Conservation (phyloP, 2,329 filamentous ascomycete genomes). For the Trichoderma sp. region DNA sequence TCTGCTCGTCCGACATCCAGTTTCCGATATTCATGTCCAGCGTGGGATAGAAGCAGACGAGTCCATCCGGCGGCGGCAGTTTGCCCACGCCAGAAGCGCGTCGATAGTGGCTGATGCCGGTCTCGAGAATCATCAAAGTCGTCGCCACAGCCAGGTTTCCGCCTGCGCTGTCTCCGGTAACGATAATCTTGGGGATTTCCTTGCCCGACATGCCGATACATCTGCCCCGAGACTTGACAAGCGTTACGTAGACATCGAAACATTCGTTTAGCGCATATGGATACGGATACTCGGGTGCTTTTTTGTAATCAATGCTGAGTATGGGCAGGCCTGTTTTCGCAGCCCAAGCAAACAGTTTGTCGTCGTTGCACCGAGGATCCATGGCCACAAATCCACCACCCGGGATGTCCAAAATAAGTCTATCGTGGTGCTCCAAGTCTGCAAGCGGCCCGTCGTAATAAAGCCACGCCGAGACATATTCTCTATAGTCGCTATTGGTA, state of each 20-base stretch:
- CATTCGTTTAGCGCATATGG: conserved; percentile 55
- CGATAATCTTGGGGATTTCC: conserved; percentile 46
- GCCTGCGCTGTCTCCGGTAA: conserved; percentile 55
- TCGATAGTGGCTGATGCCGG: conserved; percentile 52
- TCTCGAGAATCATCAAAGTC: conserved; percentile 87
- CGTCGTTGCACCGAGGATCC: conserved; percentile 91
- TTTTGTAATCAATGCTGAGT: conserved; percentile 82
- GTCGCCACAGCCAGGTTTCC: conserved; percentile 64
- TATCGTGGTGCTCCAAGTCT: conserved; percentile 74
- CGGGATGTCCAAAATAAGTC: conserved; percentile 84
- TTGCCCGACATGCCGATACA: conserved; percentile 51
- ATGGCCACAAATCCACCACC: conserved; percentile 97
- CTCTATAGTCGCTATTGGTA: conserved; percentile 75
- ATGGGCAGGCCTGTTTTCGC: conserved; percentile 86
- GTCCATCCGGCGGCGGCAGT: conserved; percentile 75
- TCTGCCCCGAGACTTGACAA: conserved; percentile 45
- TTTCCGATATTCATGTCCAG: conserved; percentile 97
- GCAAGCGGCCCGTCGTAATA: conserved; percentile 90
- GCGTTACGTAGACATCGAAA: conserved; percentile 51
- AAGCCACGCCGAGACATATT: conserved; percentile 83
- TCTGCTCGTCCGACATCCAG: conserved; percentile 99
- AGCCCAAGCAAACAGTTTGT: conserved; percentile 92
- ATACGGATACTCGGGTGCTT: conserved; percentile 56
- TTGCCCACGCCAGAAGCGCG: conserved; percentile 48
- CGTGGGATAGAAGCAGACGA: conserved; percentile 86